Evolutionary conservation across 257 asterid genomes (phyloP).

Genomic region (Rehmannia glutinosa): DNA sequence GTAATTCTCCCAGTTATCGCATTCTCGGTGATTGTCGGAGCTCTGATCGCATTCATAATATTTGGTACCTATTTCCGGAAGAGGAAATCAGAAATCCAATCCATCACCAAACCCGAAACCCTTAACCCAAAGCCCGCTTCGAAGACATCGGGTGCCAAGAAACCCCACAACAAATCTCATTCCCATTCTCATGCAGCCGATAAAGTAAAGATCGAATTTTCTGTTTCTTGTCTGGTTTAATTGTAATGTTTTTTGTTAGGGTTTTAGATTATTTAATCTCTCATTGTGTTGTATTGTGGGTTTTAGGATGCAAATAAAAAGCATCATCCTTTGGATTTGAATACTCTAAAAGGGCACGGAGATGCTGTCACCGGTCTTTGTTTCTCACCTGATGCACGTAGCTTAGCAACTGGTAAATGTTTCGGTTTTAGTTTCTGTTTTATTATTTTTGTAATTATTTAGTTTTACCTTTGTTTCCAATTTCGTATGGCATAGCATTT

Average conservation of each 20-base stretch:
- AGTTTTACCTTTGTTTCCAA: too few species aligned
- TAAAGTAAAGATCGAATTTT: slow-evolving; percentile 47
- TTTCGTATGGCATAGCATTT: too few species aligned
- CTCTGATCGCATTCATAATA: slow-evolving; percentile 55
- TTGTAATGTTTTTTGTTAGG: slow-evolving; percentile 5
- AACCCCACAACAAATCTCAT: slow-evolving; percentile 62
- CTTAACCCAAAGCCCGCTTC: slow-evolving; percentile 30
- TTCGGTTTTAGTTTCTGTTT: background rate
- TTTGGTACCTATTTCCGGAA: slow-evolving; percentile 67
- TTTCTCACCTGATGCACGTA: slow-evolving; percentile 73
- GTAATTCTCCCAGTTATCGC: slow-evolving; percentile 46
- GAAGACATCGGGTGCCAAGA: slow-evolving; percentile 45
- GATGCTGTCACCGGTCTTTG: slow-evolving; percentile 83
- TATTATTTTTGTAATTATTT: background rate
- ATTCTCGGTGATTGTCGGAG: slow-evolving; percentile 65
- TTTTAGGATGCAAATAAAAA: slow-evolving; percentile 73
- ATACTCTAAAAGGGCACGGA: slow-evolving; percentile 94
- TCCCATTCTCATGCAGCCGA: slow-evolving; percentile 66
- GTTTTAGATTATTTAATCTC: slow-evolving; percentile 4
- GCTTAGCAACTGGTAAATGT: slow-evolving; percentile 77
- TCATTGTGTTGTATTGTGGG: slow-evolving; percentile 18
- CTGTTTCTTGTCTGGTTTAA: slow-evolving; percentile 4
- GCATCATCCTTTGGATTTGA: slow-evolving; percentile 94
- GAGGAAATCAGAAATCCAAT: slow-evolving; percentile 68
- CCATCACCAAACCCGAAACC: slow-evolving; percentile 53